These are phyloP conservation scores for Ophiostoma sp. DNA, from an alignment of 2,329 filamentous ascomycete genomes.

Conservation along the genomic window DNA sequence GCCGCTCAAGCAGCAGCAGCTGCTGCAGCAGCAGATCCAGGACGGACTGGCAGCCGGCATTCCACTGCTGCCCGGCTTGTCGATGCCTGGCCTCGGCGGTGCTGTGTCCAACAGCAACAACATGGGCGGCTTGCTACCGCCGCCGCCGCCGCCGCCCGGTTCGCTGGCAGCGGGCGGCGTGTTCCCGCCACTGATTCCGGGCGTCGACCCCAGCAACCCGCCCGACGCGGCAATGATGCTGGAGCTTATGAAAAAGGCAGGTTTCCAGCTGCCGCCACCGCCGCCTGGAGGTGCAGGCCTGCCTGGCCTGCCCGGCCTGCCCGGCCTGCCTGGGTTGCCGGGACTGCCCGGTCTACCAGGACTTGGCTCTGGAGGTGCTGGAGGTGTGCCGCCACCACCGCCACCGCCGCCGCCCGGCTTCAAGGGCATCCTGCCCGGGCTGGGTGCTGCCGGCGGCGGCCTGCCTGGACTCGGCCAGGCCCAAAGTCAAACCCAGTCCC, in stretches of 20 bases:
- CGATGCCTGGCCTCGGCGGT: conserved; percentile 48
- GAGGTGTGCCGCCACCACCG: conserved; percentile 36
- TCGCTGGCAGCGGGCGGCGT: conserved; percentile 36
- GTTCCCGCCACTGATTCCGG: conserved; percentile 42
- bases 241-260: conserved; percentile 61
- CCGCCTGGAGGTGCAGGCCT: conserved; percentile 21
- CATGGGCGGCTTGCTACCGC: conserved; percentile 37
- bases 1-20: conserved; percentile 48
- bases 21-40: conserved; percentile 16
- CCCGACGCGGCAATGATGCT: conserved; percentile 56
- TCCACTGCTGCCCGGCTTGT: conserved; percentile 57
- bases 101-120: conserved; percentile 29
- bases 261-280: conserved; percentile 55
- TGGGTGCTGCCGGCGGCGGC: conserved; percentile 27
- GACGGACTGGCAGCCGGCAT: conserved; percentile 26
- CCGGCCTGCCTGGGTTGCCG: background rate
- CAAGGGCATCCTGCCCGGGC: conserved; percentile 30
- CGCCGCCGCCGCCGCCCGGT: conserved; percentile 47
- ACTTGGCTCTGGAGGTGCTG: background rate
- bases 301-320: background rate
- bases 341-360: conserved; percentile 6
- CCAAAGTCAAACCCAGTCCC: conserved; percentile 34
- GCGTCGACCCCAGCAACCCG: conserved; percentile 54
- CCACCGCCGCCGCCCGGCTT: conserved; percentile 31
- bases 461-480: conserved; percentile 33